Evolutionary conservation across 2,329 filamentous ascomycete species (phyloP), one percentile per base, ranked within the genome.

Genomic region (Ilyonectria robusta): DNA sequence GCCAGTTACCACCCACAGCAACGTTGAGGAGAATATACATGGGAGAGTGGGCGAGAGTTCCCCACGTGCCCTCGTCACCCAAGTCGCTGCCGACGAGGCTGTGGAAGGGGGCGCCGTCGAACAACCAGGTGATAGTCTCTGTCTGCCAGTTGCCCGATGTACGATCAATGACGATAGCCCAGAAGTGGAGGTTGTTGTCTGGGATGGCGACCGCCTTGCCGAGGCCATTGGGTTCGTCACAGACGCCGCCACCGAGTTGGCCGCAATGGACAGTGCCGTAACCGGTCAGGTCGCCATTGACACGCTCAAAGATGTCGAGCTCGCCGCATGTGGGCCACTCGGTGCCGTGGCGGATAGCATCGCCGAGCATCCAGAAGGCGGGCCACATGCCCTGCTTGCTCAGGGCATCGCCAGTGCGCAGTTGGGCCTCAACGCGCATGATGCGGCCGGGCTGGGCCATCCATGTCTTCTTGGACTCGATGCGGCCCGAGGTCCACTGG

Each of bases 351-450:
- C 85, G 82, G 57, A 86, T 78, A 17, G 83, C 78, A 65, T 85
- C 79, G 11, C 85, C 85, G 1, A 87, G 81, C 59, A 86, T 77
- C 85, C 85, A 87, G 72, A 87, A 87, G 4, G 85, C 85, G 2
- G 85, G 85, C 85, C 85, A 87, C 69, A 87, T 79, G 13, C 85
- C 85, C 70, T 84, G 80, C 77, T 86, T 85, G 55, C 80, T 78
- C 33, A 69, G 69, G 17, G 74, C 64, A 11, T 76, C 59, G 35
- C 85, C 86, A 67, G 85, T 84, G 8, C 84, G 82, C 59, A 87
- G 78, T 47, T 76, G 76, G 10, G 82, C 82, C 75, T 87, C 83
- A 54, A 82, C 80, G 35, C 84, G 74, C 42, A 85, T 85, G 53
- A 75, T 70, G 37, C 77, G 77, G 54, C 83, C 83, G 1, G 80